Conservation (phyloP, 768 basidiomycete species). For the Agrocybe chaxingu region DNA sequence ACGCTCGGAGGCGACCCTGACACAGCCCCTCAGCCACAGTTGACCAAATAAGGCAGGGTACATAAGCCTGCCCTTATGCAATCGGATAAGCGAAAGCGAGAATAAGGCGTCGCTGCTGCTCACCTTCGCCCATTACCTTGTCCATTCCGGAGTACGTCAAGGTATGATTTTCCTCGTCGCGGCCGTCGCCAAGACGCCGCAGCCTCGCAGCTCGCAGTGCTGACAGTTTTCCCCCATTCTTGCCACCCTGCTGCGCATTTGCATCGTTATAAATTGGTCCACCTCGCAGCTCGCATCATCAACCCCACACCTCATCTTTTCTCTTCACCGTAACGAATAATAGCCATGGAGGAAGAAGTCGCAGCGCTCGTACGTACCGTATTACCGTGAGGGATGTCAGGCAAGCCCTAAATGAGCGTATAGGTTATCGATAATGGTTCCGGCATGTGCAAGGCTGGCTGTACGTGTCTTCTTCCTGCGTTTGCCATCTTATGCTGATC, state of each 20-base stretch:
- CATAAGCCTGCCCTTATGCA: constrained; percentile 22
- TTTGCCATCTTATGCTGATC: constrained; percentile 14
- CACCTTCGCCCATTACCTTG: no score
- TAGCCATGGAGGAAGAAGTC: constrained; percentile 42
- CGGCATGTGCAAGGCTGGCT: constrained; percentile 99
- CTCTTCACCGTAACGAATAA: constrained; percentile 25
- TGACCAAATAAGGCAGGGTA: constrained; percentile 8
- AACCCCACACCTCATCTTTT: constrained; percentile 7
- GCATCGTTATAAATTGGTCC: constrained; percentile 4
- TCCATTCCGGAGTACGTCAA: no score
- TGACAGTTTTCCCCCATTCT: no score
- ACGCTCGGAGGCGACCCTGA: not conserved
- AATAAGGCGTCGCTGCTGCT: not conserved
- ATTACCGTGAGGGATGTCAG: not conserved
- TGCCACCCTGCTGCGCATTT: no score
- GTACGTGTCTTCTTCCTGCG: constrained; percentile 45
- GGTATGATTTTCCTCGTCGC: no score
- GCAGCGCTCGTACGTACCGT: constrained; percentile 47
- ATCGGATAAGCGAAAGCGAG: constrained; percentile 24
- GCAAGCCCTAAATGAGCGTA: not conserved
- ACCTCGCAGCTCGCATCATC: constrained; percentile 18
- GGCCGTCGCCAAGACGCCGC: no score
- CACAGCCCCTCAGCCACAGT: constrained; percentile 3
- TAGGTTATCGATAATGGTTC: constrained; percentile 93
- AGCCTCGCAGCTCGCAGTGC: no score